Evolutionary conservation across 352 stramenopile species (phyloP), one percentile per base, ranked within the genome.

Genomic region (Phytopythium helicoides): DNA sequence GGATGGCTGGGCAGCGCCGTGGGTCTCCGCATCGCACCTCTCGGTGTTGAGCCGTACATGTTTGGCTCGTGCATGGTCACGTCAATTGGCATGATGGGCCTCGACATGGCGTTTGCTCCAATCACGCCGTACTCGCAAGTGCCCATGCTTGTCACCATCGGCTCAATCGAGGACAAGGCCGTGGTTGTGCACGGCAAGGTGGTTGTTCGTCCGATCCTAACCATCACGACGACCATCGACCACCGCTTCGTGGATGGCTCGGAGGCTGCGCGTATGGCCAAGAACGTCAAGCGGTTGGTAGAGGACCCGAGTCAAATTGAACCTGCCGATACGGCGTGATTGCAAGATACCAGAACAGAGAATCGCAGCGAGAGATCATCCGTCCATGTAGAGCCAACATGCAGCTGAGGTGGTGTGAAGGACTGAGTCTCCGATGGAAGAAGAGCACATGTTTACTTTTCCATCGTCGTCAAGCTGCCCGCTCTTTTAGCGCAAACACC

Each of bases 21-120:
- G 28, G 78, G 78, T 16, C 52, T 87, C 22, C 66, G 68, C 14
- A 84, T 88, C 39, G 57, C 69, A 12, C 56, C 67, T 0, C 52
- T 89, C 16, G 81, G 81, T 15, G 67, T 92, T 2, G 70, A 85
- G 61, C 74, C 67, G 33, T 85, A 88, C 61, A 84, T 85, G 75
- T 88, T 89, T 58, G 81, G 81, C 45, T 66, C 63, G 46, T 81
- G 69, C 56, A 80, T 89, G 66, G 76, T 92, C 33, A 89, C 76
- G 34, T 87, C 79, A 2, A 76, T 88, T 7, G 76, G 79, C 3
- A 83, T 86, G 71, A 84, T 87, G 76, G 76, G 74, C 11, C 62
- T 88, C 36, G 81, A 89, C 47, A 52, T 88, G 16, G 78, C 76
- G 18, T 89, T 86, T 37, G 76, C 76, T 1, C 76, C 78, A 2